Evolutionary conservation across 2,329 filamentous ascomycete species (phyloP).

Genomic region (Colletotrichum sp.): DNA sequence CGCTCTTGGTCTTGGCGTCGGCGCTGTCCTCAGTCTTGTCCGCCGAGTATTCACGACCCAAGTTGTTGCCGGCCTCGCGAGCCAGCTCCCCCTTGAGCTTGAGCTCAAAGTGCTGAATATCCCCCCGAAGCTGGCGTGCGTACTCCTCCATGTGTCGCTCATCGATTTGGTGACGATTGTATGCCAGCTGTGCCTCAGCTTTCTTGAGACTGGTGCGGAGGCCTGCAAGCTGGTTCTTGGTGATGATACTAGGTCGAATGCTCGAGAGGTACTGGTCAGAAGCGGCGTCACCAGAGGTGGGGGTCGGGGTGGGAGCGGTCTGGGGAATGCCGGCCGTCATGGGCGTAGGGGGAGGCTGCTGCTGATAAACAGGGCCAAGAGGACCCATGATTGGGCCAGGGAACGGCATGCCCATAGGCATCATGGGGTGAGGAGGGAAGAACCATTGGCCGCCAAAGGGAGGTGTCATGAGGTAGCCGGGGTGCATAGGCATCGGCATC

Average conservation of each 20-base stretch:
- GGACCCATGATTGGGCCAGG: conserved; percentile 27
- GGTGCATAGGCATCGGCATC: not conserved
- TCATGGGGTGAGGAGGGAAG: conserved; percentile 11
- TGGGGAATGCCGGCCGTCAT: not conserved
- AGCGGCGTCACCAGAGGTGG: not conserved
- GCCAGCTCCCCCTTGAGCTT: conserved; percentile 48
- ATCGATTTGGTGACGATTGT: conserved; percentile 68
- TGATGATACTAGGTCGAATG: conserved; percentile 66
- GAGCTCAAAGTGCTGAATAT: conserved; percentile 56
- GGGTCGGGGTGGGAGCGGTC: not conserved
- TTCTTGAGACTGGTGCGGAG: conserved; percentile 60
- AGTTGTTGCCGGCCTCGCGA: conserved; percentile 40
- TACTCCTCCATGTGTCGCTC: conserved; percentile 54
- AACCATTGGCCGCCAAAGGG: conserved; percentile 12
- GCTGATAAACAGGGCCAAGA: conserved; percentile 24
- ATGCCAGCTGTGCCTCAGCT: conserved; percentile 62
- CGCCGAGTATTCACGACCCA: conserved; percentile 39
- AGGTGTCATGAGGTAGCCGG: not conserved
- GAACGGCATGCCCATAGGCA: conserved; percentile 23
- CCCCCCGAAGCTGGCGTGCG: conserved; percentile 44
- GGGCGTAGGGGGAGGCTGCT: conserved; percentile 1
- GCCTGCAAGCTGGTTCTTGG: conserved; percentile 59
- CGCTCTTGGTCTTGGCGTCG: not conserved
- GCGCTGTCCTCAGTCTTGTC: conserved; percentile 24
- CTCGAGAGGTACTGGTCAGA: conserved; percentile 48